phyloP scores from a whole-genome alignment of 2,329 filamentous ascomycete genomes.

The Podosphaera aphanis region DNA sequence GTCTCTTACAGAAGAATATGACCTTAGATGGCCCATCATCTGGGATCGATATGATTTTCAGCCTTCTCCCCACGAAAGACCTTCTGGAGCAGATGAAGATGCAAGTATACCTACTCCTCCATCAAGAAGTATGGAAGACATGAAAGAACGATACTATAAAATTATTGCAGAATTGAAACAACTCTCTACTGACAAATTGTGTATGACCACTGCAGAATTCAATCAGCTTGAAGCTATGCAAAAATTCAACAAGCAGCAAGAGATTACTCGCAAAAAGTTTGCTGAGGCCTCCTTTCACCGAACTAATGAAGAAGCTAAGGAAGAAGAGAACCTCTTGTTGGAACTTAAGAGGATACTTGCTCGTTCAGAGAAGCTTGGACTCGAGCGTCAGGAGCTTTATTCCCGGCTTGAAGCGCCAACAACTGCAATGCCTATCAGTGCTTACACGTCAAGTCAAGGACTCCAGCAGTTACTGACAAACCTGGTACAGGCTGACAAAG shows the following conservation, averaged over 20 bases:
- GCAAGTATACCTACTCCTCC: conserved; percentile 28
- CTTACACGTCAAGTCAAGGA: conserved; percentile 62
- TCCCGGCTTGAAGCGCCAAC: conserved; percentile 62
- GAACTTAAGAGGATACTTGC: conserved; percentile 83
- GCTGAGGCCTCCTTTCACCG: conserved; percentile 58
- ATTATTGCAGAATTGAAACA: conserved; percentile 67
- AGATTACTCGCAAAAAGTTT: conserved; percentile 62
- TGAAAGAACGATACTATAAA: conserved; percentile 79
- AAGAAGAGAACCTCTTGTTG: conserved; percentile 71
- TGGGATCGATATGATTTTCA: conserved; percentile 76
- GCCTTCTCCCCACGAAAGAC: conserved; percentile 22
- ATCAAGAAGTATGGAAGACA: conserved; percentile 55
- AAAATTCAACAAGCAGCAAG: conserved; percentile 63
- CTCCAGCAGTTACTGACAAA: conserved; percentile 62
- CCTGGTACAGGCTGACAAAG: conserved; percentile 62
- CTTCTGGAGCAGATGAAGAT: conserved; percentile 22
- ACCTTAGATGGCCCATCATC: conserved; percentile 76
- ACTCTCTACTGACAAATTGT: conserved; percentile 53
- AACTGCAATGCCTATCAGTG: conserved; percentile 42
- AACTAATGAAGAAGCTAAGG: conserved; percentile 66
- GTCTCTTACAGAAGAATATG: conserved; percentile 48
- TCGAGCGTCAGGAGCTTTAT: conserved; percentile 72
- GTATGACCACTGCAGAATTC: conserved; percentile 74
- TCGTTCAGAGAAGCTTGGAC: conserved; percentile 64
- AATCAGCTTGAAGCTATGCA: conserved; percentile 62